Conservation (phyloP, 805 yeast genomes). For the Cyberlindnera maclurae region DNA sequence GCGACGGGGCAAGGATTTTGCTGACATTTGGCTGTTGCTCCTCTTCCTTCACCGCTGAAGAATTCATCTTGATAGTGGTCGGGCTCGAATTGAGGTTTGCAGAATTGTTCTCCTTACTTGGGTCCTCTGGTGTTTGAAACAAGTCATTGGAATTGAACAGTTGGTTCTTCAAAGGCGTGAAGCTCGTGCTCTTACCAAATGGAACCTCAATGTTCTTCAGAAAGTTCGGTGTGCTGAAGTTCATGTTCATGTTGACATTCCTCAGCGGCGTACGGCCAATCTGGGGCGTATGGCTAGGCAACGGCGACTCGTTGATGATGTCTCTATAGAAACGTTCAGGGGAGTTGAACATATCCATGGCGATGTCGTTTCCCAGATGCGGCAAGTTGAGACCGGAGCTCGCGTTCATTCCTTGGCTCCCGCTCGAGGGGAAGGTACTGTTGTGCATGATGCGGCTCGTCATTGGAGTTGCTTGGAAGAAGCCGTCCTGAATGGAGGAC, state of each 20-base stretch:
- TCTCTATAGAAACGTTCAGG: conserved; percentile 24
- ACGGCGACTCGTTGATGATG: conserved; percentile 23
- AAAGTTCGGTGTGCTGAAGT: conserved; percentile 23
- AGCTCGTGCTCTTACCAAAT: conserved; percentile 6
- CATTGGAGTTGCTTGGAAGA: conserved; percentile 22
- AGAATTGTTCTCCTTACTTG: conserved; percentile 7
- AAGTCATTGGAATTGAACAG: conserved; percentile 14
- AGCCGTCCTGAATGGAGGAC: conserved; percentile 21
- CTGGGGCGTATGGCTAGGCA: conserved; percentile 18
- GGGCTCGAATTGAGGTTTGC: conserved; percentile 22
- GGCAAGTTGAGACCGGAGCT: not conserved
- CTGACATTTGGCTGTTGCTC: conserved; percentile 2
- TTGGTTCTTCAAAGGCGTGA: conserved; percentile 23
- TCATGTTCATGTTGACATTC: conserved; percentile 9
- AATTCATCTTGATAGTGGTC: conserved; percentile 23
- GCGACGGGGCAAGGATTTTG: conserved; percentile 17
- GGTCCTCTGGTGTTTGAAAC: conserved; percentile 18
- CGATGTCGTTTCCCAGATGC: conserved; percentile 5
- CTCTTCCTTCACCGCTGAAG: conserved; percentile 22
- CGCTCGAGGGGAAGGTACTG: conserved; percentile 1
- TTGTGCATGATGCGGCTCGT: conserved; percentile 18
- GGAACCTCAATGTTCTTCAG: conserved; percentile 17
- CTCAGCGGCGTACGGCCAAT: conserved; percentile 23
- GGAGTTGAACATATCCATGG: conserved; percentile 17
- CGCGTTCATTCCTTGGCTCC: not conserved